Percentiles rank a stretch among this genome's conserved stretches.
These are phyloP conservation scores for Mollisia scopiformis DNA, from an alignment of 2,329 filamentous ascomycete genomes.

Conservation along the genomic window DNA sequence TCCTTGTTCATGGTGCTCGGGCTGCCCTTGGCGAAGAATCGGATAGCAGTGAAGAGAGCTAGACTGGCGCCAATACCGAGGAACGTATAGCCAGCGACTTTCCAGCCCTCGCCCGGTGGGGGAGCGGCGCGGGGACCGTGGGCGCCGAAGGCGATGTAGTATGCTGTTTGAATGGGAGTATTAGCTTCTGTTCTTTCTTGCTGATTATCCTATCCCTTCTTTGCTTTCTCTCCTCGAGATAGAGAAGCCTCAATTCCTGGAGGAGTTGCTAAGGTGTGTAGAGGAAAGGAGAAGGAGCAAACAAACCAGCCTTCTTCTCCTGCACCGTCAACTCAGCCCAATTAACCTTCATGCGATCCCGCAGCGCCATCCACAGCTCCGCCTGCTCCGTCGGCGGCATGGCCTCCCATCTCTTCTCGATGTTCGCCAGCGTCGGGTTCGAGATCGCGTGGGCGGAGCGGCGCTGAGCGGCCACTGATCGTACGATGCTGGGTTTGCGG, in stretches of 20 bases:
- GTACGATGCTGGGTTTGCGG: constrained; percentile 1
- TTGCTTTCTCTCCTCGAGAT: too few relatives aligned
- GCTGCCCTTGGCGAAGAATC: constrained; percentile 69
- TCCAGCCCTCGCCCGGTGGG: constrained; percentile 83
- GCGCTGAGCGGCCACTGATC: too few relatives aligned
- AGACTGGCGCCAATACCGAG: constrained; percentile 69
- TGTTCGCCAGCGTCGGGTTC: constrained; percentile 95
- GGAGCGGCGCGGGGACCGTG: constrained; percentile 87
- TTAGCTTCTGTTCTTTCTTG: constrained; percentile 15
- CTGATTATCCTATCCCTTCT: too few relatives aligned
- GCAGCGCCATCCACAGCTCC: constrained; percentile 96
- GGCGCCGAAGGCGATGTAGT: constrained; percentile 98
- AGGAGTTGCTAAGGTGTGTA: not conserved
- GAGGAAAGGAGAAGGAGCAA: not conserved
- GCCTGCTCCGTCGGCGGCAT: constrained; percentile 99
- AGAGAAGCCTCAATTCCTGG: not conserved
- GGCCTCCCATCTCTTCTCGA: constrained; percentile 98
- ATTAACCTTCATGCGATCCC: constrained; percentile 98
- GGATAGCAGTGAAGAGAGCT: constrained; percentile 72
- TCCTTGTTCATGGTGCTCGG: constrained; percentile 95
- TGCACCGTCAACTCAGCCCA: constrained; percentile 94
- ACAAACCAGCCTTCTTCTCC: constrained; percentile 98
- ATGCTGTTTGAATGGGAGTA: constrained; percentile 62
- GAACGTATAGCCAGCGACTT: constrained; percentile 73
- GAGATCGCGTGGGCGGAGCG: constrained; percentile 84